These are phyloP conservation scores for Gentiana straminea DNA, from an alignment of 257 asterid species.

Conservation along the genomic window DNA sequence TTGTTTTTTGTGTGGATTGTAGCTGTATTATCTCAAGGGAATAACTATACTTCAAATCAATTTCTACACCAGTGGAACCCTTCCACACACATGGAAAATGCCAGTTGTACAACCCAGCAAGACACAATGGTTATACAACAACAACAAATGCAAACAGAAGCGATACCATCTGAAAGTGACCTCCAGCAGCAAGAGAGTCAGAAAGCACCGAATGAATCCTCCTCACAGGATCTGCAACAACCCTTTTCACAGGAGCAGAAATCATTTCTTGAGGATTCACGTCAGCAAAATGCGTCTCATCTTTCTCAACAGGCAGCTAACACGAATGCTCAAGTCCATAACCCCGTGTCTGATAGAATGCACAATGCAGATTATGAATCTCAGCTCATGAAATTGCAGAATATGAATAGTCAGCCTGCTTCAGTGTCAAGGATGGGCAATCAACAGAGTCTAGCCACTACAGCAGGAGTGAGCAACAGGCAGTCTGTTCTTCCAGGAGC, in stretches of 20 bases:
- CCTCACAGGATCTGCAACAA: conserved; percentile 18
- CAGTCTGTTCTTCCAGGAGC: conserved; percentile 25
- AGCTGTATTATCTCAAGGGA: conserved; percentile 40
- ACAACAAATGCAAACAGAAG: conserved; percentile 28
- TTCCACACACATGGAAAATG: conserved; percentile 38
- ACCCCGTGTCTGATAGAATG: conserved; percentile 22
- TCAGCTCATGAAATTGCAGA: conserved; percentile 35
- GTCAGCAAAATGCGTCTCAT: conserved; percentile 22
- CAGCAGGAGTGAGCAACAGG: conserved; percentile 30
- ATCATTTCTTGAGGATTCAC: conserved; percentile 20
- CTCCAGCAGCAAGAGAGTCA: conserved; percentile 34
- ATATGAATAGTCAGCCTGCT: conserved; percentile 28
- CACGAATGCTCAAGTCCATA: conserved; percentile 29
- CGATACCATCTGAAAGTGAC: conserved; percentile 31
- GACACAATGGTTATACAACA: conserved; percentile 27
- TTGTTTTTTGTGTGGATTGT: conserved; percentile 7
- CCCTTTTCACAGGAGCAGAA: conserved; percentile 19
- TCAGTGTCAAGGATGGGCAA: conserved; percentile 23
- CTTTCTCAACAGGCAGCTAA: conserved; percentile 28
- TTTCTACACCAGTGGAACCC: conserved; percentile 54
- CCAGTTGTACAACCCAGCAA: conserved; percentile 34
- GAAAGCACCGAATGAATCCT: conserved; percentile 27
- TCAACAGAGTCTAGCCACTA: conserved; percentile 30
- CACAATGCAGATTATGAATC: conserved; percentile 38
- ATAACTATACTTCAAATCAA: conserved; percentile 31